Percentiles rank a stretch among this genome's conserved stretches.
phyloP scores from a whole-genome alignment of 164 flowering plant genomes.

The Sextonia rubra region DNA sequence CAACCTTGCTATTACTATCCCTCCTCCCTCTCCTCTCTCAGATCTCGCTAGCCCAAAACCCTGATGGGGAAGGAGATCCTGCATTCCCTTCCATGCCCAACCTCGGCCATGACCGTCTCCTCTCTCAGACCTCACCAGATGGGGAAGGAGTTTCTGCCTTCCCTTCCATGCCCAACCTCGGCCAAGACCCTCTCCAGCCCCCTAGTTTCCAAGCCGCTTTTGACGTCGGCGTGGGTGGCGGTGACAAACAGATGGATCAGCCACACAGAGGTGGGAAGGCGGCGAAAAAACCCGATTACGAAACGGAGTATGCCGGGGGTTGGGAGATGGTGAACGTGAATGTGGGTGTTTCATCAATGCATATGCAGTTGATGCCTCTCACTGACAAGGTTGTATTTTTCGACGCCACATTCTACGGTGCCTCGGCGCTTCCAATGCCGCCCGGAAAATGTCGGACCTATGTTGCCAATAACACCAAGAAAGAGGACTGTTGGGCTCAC shows the following conservation, averaged over 20 bases:
- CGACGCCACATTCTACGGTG: constrained; percentile 53
- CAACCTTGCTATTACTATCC: neutral
- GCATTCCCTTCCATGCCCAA: no score
- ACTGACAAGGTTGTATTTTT: constrained; percentile 48
- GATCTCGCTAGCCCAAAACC: neutral
- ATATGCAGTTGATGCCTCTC: constrained; percentile 41
- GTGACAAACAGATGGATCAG: neutral
- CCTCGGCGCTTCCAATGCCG: constrained; percentile 30
- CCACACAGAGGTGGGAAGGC: neutral
- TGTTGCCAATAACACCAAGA: neutral
- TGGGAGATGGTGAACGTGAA: constrained; percentile 48
- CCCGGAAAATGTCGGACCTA: constrained; percentile 29
- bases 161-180: neutral
- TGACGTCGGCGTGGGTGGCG: neutral
- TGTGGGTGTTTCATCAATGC: constrained; percentile 73
- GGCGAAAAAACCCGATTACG: neutral
- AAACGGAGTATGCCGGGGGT: constrained; percentile 22
- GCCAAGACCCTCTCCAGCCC: neutral
- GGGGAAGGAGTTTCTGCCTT: neutral
- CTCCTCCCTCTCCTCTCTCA: neutral
- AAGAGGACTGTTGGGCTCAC: constrained; percentile 68
- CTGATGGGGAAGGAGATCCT: neutral
- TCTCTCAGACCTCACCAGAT: neutral
- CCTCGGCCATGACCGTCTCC: neutral
- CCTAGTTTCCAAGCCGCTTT: no score